Base-by-base conservation (phyloP, 345 rosid genomes). In the Noccaea caerulescens region DNA sequence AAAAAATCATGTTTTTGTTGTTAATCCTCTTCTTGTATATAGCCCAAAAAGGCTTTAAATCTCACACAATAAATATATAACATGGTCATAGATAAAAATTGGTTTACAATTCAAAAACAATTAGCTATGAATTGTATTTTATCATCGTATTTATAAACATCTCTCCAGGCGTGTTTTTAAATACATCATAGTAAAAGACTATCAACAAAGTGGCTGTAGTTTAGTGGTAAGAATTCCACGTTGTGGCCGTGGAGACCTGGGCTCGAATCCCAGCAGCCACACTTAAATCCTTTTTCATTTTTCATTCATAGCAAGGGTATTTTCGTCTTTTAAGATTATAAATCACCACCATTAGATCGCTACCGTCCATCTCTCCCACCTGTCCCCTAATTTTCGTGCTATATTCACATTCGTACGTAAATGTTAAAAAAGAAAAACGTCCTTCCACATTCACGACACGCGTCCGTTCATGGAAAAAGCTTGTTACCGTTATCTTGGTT, bases 241-340 rank as follows among this genome's bases (percentile, higher is more conserved):
- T 87, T 82, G 92, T 85, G 92, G 87, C 92, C 92, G 90, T 87
- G 85, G 88, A 76, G 88, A 87, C 86, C 92, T 81, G 86, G 88
- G 95, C 92, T 88, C 87, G 90, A 88, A 81, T 85, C 86, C 95
- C 84, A 86, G 86, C 89, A 85, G 89, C 88, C 90, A 85, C 90
- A 85, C 23, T 12, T 45, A 37, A 3, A 3, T 32, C 13, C 13
- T 12, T 0, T 4, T 7, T 18, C 39, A 32, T 11, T 4, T 14
- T 32, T 18, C 34, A 7, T 47, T 7, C 30, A 0, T 6, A 45
- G 1, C 4, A 50, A 41, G 68, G 61, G 13, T 8, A 4, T 8
- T 61, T 61, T 18, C 13, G 68, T 61, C 23, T 58, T 68, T 38
- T 1, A 6, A 6, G 23, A 20, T 20, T 20, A 20, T 20, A 10